A percentile compares a stretch with the other conserved stretches of the same genome.
phyloP scores from a whole-genome alignment of 2,329 filamentous ascomycete species.

The Penicillium capsulatum region DNA sequence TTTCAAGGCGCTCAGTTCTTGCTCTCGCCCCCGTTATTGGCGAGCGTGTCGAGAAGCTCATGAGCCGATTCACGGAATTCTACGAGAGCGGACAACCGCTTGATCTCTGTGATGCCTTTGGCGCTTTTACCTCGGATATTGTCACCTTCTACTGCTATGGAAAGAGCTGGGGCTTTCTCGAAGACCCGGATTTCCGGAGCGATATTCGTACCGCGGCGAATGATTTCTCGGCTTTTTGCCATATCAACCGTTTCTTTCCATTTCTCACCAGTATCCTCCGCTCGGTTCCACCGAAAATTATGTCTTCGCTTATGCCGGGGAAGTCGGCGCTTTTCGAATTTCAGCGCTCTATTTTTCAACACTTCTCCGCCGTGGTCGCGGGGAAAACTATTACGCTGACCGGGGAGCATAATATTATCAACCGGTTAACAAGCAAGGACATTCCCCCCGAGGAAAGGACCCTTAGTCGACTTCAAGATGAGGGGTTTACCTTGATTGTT shows the following conservation, averaged over 20 bases:
- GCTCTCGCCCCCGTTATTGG: constrained; percentile 13
- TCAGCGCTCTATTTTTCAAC: no score
- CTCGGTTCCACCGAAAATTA: neutral
- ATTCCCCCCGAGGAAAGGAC: neutral
- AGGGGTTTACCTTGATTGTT: constrained; percentile 36
- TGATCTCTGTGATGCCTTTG: no score
- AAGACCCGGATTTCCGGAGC: no score
- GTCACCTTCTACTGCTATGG: no score
- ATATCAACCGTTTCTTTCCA: constrained; percentile 22
- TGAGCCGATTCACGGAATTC: no score
- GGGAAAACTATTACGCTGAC: no score
- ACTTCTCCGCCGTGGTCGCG: no score
- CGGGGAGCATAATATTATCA: neutral
- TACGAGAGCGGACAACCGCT: no score
- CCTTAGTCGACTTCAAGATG: constrained; percentile 25
- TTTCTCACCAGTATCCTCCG: constrained; percentile 19
- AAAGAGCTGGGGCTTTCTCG: no score
- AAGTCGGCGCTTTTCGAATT: neutral
- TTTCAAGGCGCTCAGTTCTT: constrained; percentile 20
- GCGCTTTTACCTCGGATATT: no score
- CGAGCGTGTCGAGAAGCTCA: constrained; percentile 14
- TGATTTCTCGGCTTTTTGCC: no score
- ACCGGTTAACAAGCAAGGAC: neutral
- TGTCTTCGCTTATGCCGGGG: neutral
- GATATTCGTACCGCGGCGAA: no score